Evolutionary conservation across 345 rosid species (phyloP), one percentile per base, ranked within the genome.

Genomic region (Melaleuca quinquenervia): DNA sequence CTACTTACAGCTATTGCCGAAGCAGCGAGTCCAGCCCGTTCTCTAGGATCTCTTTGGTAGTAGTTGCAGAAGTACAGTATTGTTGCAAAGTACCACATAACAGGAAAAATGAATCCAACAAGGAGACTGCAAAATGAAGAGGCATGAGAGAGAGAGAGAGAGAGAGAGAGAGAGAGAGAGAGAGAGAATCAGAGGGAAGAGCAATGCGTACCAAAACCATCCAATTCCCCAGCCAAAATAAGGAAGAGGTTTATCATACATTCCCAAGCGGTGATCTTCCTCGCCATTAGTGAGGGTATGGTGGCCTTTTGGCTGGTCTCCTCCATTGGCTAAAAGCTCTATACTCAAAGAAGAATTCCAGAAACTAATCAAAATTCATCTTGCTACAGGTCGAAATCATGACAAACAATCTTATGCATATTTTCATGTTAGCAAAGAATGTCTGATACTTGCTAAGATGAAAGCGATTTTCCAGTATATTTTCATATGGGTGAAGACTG

Each of bases 171-270:
- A n/a, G 64, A 16, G 64, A 64, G 85, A 52, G 75, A 53, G 32
- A 18, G 75, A 52, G 21, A 49, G 24, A 24, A 29, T 1, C 16
- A 62, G 83, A 12, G 58, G 82, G 41, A 83, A 82, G n/a, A 49
- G 83, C 26, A 44, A 41, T 55, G 92, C 98, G 90, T 88, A 97
- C 98, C 90, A 96, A 86, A 93, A 94, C 99, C 99, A 97, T 88
- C 99, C 98, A 52, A 96, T 92, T 92, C 99, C 98, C 88, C 94
- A 97, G 84, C 99, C 98, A 48, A 90, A 95, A 92, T 94, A 97
- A 90, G 98, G 98, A 89, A 97, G 98, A 24, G 98, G 98, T 86
- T 95, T 96, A 88, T 95, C 96, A 86, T 89, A 96, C 50, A 91
- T 85, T 88, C 95, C 95, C 87, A 96, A 85, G 83, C 91, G 88